Percentiles rank a stretch among this genome's conserved stretches.
These are phyloP conservation scores for Vigna radiata DNA, from an alignment of 306 rosid species.

Conservation along the genomic window DNA sequence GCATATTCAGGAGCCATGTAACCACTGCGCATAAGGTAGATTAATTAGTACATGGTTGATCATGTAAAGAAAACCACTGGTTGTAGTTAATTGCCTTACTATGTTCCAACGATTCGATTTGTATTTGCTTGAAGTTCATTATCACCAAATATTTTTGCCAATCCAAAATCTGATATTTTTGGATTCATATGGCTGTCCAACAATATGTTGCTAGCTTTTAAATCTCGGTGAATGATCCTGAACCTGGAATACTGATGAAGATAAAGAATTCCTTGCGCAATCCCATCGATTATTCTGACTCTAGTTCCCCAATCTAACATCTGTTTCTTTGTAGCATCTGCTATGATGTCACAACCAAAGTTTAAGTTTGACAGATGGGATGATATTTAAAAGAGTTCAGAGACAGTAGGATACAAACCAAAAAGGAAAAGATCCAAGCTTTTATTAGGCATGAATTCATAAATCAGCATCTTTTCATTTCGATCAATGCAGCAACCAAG, in stretches of 20 bases:
- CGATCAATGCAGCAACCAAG: constrained; percentile 48
- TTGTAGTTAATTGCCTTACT: constrained; percentile 40
- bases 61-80: too few species aligned
- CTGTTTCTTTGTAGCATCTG: constrained; percentile 35
- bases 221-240: constrained; percentile 44
- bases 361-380: neutral
- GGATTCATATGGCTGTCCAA: constrained; percentile 47
- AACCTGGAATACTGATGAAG: constrained; percentile 49
- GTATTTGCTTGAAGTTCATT: constrained; percentile 49
- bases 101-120: constrained; percentile 48
- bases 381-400: neutral
- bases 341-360: neutral
- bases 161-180: constrained; percentile 54
- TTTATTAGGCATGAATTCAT: constrained; percentile 48
- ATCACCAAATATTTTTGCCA: constrained; percentile 42
- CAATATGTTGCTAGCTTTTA: constrained; percentile 49
- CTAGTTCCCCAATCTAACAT: constrained; percentile 46
- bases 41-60: neutral
- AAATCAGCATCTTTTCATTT: constrained; percentile 44
- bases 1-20: constrained; percentile 50
- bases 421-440: constrained; percentile 52
- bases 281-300: constrained; percentile 41
- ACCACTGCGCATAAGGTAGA: constrained; percentile 19
- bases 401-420: constrained; percentile 27
- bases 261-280: constrained; percentile 51